Evolutionary conservation across 2,329 filamentous ascomycete species (phyloP).

Genomic region (Xylariaceae sp.): DNA sequence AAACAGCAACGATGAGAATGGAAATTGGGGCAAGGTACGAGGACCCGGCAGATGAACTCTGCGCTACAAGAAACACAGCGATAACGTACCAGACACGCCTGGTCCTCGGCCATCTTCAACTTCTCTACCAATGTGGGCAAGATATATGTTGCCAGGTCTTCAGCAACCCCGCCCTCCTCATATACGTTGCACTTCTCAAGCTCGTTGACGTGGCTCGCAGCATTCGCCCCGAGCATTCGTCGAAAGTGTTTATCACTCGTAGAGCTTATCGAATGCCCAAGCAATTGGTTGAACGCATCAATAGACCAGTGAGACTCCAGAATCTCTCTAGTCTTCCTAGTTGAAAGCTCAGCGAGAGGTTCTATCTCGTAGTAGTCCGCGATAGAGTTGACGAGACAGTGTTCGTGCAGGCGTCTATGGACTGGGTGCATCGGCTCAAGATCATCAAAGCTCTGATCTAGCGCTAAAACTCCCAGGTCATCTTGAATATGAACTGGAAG

Average conservation of each 20-base stretch:
- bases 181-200: neutral
- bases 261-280: neutral
- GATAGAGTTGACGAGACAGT: too few relatives aligned
- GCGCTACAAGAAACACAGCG: neutral
- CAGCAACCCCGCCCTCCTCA: neutral
- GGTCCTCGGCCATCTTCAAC: neutral
- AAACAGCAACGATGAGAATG: too few relatives aligned
- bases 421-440: too few relatives aligned
- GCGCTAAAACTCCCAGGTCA: neutral
- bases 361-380: too few relatives aligned
- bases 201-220: neutral
- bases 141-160: neutral
- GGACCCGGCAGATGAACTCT: neutral
- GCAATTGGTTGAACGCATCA: too few relatives aligned
- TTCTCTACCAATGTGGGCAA: neutral
- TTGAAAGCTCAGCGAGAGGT: too few relatives aligned
- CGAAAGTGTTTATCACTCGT: neutral
- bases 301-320: too few relatives aligned
- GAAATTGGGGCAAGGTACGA: too few relatives aligned
- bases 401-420: too few relatives aligned
- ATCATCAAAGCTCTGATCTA: too few relatives aligned
- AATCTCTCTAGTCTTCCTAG: too few relatives aligned
- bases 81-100: neutral
- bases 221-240: neutral
- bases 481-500: neutral